Conservation (phyloP, 495 filamentous ascomycete species). For the Amphirosellinia nigrospora region DNA sequence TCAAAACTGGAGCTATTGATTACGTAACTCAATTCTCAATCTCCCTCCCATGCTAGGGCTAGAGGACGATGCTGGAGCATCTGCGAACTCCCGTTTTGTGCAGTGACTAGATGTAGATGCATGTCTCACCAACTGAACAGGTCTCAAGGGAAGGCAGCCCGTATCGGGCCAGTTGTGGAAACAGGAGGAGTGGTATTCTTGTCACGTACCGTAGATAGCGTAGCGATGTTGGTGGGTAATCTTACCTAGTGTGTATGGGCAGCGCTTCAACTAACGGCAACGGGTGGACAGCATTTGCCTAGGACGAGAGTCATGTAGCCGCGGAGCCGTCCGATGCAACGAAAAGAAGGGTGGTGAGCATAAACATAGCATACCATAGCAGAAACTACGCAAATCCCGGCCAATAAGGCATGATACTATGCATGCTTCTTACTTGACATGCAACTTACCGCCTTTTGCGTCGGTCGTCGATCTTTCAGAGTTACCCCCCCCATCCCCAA, state of each 20-base stretch:
- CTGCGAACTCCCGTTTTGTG: slow-evolving; percentile 7
- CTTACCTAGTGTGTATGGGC: background rate
- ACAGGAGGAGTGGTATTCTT: background rate
- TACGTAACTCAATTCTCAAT: background rate
- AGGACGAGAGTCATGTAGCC: slow-evolving; percentile 6
- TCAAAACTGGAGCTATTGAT: slow-evolving; percentile 16
- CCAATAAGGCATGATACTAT: slow-evolving; percentile 6
- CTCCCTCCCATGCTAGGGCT: background rate
- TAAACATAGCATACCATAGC: background rate
- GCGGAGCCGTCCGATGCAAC: slow-evolving; percentile 20
- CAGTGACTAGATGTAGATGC: slow-evolving; percentile 2
- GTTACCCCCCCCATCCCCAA: background rate
- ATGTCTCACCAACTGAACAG: background rate
- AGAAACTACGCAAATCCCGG: slow-evolving; percentile 8
- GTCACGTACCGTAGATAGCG: background rate
- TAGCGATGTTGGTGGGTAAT: slow-evolving; percentile 11
- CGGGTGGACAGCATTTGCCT: slow-evolving; percentile 7
- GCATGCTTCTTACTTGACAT: background rate
- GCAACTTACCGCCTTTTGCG: slow-evolving; percentile 26
- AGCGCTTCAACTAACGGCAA: background rate
- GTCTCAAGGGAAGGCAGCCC: background rate
- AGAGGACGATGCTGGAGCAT: background rate
- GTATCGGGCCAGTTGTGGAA: slow-evolving; percentile 14
- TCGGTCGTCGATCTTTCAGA: slow-evolving; percentile 14
- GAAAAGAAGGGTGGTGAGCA: slow-evolving; percentile 1